phyloP scores from a whole-genome alignment of 176 grass and related monocot species.

The Carex pumila region DNA sequence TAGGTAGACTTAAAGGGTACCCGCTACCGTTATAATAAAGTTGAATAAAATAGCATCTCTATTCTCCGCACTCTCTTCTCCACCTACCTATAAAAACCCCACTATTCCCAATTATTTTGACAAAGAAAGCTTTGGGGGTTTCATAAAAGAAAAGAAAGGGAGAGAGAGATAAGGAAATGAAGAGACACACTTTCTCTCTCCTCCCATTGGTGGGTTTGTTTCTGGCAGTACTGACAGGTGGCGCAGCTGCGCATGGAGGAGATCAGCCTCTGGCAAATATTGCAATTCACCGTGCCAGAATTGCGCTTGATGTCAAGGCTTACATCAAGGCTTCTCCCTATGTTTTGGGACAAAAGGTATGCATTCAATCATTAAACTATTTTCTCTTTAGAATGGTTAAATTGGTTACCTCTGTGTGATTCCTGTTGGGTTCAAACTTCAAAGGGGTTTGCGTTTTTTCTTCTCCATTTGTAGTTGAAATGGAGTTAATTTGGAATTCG shows the following conservation, averaged over 20 bases:
- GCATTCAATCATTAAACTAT: not conserved
- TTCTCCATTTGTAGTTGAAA: not conserved
- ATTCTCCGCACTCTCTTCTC: not conserved
- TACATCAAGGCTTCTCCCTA: conserved; percentile 39
- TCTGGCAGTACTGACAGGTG: not conserved
- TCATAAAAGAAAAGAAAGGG: not conserved
- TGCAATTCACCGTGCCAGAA: conserved; percentile 43
- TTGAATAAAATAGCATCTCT: not conserved
- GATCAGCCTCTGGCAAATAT: conserved; percentile 72
- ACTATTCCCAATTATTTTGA: not conserved
- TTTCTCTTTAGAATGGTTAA: not conserved
- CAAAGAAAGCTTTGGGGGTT: not conserved
- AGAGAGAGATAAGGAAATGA: not conserved
- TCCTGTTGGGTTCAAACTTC: not conserved
- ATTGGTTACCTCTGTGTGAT: not conserved
- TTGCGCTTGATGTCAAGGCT: conserved; percentile 33
- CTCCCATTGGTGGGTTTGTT: not conserved
- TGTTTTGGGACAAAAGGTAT: conserved; percentile 57
- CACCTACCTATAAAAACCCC: not conserved
- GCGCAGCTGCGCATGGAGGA: conserved; percentile 20
- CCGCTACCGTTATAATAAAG: not conserved
- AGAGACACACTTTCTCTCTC: not conserved
- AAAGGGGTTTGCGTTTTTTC: not conserved
- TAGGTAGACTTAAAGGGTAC: not conserved
- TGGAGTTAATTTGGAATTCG: not conserved